Conservation (phyloP, 148 eudicot genomes). For the Cornus controversa region DNA sequence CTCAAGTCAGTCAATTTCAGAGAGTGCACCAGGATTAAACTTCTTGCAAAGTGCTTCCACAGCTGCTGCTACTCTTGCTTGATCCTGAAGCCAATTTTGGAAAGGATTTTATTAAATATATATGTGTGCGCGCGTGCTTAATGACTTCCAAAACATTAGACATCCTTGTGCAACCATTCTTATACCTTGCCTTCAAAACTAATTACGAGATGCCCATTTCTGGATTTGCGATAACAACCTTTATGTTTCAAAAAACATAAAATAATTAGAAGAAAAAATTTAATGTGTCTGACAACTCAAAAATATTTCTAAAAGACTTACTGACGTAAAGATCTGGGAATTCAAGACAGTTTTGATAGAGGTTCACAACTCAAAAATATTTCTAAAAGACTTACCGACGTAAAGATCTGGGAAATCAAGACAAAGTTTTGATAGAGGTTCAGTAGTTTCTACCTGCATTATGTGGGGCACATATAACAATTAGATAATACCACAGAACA, state of each 20-base stretch:
- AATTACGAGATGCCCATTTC: constrained; percentile 65
- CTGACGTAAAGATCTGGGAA: constrained; percentile 85
- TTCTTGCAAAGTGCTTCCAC: constrained; percentile 52
- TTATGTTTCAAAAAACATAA: constrained; percentile 16
- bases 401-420: constrained; percentile 72
- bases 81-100: constrained; percentile 49
- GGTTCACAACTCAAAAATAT: too few relatives aligned
- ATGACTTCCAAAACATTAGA: not conserved
- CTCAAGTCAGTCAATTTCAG: constrained; percentile 30
- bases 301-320: constrained; percentile 16
- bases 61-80: constrained; percentile 56
- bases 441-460: constrained; percentile 77
- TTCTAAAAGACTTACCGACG: constrained; percentile 54
- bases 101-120: not conserved
- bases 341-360: constrained; percentile 56
- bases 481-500: not conserved
- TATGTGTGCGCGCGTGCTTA: not conserved
- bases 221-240: constrained; percentile 86
- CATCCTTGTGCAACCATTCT: not conserved
- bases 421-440: constrained; percentile 64
- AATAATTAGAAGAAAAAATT: constrained; percentile 2
- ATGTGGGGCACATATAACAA: not conserved
- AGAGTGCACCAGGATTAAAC: constrained; percentile 42
- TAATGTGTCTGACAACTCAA: not conserved
- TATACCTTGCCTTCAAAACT: constrained; percentile 79